Percentiles rank a stretch among this genome's conserved stretches.
Evolutionary conservation across 148 eudicot genomes (phyloP).

Genomic region (Heliamphora exappendiculata): DNA sequence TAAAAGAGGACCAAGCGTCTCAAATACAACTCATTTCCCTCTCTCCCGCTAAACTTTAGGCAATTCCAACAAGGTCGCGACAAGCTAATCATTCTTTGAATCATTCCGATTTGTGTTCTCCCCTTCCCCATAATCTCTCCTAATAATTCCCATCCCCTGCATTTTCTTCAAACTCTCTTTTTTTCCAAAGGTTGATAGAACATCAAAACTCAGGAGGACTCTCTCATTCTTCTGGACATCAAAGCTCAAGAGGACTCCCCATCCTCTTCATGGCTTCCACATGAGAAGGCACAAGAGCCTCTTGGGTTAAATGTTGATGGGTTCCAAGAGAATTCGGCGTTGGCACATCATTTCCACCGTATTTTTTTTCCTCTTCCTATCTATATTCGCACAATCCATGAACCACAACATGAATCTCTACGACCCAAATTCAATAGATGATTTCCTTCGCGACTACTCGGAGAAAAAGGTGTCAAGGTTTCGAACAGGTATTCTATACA

Average conservation of each 20-base stretch:
- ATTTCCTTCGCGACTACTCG: slow-evolving; percentile 33
- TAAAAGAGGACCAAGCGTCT: neutral
- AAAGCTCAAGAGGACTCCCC: neutral
- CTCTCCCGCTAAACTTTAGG: no score
- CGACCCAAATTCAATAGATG: slow-evolving; percentile 30
- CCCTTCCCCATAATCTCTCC: neutral
- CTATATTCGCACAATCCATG: slow-evolving; percentile 13
- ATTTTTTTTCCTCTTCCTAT: slow-evolving; percentile 8
- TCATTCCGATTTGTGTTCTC: slow-evolving; percentile 6
- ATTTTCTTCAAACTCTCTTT: no score
- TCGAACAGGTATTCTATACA: slow-evolving; percentile 46
- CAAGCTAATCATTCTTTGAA: neutral
- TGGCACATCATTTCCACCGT: slow-evolving; percentile 29
- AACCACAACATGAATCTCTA: neutral
- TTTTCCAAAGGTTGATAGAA: neutral
- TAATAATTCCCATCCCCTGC: neutral
- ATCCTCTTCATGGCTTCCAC: slow-evolving; percentile 8
- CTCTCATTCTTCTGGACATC: no score
- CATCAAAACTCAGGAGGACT: neutral
- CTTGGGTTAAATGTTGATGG: slow-evolving; percentile 36
- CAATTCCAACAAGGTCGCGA: neutral
- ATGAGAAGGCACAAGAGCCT: slow-evolving; percentile 3
- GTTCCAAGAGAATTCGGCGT: slow-evolving; percentile 30
- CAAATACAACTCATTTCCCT: no score
- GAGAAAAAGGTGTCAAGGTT: slow-evolving; percentile 8